phyloP scores from a whole-genome alignment of 352 stramenopile species.

The Phytopythium chamaehyphon region DNA sequence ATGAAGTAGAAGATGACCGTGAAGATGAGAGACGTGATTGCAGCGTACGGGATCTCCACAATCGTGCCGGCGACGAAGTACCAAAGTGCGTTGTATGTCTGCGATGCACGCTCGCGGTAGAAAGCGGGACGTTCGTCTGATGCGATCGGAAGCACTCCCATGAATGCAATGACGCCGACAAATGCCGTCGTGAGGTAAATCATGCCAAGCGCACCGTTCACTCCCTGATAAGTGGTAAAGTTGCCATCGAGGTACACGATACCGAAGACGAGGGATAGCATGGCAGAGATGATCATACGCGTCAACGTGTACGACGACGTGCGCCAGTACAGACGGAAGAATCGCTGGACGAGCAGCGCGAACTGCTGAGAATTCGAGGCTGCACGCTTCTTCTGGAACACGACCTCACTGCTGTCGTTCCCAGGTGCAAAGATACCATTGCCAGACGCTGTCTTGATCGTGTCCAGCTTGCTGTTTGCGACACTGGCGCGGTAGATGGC shows the following conservation, averaged over 20 bases:
- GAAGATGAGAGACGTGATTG: conserved; percentile 28
- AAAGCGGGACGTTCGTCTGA: conserved; percentile 79
- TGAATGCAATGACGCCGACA: conserved; percentile 58
- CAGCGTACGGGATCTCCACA: conserved; percentile 57
- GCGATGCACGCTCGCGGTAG: conserved; percentile 74
- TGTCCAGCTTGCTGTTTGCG: conserved; percentile 11
- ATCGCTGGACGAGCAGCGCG: conserved; percentile 30
- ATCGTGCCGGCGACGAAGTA: conserved; percentile 65
- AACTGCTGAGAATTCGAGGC: conserved; percentile 11
- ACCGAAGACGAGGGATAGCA: conserved; percentile 68
- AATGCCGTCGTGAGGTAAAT: conserved; percentile 76
- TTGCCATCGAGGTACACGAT: conserved; percentile 42
- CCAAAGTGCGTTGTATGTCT: conserved; percentile 77
- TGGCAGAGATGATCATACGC: conserved; percentile 54
- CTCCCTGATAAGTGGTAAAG: conserved; percentile 30
- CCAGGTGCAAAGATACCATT: conserved; percentile 8
- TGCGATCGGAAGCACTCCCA: conserved; percentile 63
- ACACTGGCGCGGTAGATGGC: conserved; percentile 15
- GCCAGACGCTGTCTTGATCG: conserved; percentile 5
- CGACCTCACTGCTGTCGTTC: conserved; percentile 10
- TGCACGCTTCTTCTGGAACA: conserved; percentile 24
- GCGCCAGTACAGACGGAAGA: conserved; percentile 66
- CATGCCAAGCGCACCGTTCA: conserved; percentile 37
- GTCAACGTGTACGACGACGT: conserved; percentile 78
- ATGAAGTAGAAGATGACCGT: conserved; percentile 24